phyloP scores from a whole-genome alignment of 139 green algal genomes.

The Chlamydomonas sp. region DNA sequence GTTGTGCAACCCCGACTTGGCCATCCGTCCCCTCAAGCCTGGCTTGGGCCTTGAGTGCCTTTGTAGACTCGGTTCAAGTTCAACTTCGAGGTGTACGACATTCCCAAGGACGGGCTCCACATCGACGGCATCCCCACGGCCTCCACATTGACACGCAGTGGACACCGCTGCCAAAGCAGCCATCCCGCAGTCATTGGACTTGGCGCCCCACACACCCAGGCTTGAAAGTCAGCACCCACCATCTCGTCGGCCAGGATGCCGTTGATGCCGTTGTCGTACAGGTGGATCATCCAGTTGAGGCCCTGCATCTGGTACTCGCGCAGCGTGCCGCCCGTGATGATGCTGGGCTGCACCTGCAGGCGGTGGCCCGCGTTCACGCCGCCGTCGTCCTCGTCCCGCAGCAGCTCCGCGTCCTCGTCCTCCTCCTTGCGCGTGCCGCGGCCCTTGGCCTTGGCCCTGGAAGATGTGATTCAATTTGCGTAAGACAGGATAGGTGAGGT shows the following conservation, averaged over 20 bases:
- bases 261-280: slow-evolving; percentile 99
- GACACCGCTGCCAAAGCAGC: no score
- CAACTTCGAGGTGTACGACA: no score
- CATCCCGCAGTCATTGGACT: no score
- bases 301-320: slow-evolving; percentile 99
- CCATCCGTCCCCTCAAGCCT: no score
- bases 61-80: no score
- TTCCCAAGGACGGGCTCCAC: no score
- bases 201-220: neutral
- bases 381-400: slow-evolving; percentile 88
- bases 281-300: slow-evolving; percentile 99
- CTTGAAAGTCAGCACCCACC: slow-evolving; percentile 56
- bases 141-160: no score
- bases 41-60: no score
- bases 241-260: slow-evolving; percentile 99
- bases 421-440: slow-evolving; percentile 82
- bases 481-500: no score
- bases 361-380: slow-evolving; percentile 73
- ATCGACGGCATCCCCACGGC: no score
- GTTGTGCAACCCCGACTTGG: no score
- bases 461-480: no score
- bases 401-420: slow-evolving; percentile 93
- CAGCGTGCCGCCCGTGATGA: slow-evolving; percentile 93
- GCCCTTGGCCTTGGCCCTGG: slow-evolving; percentile 43
- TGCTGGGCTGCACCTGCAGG: slow-evolving; percentile 83